phyloP scores from a whole-genome alignment of 306 rosid species.

The Medicago truncatula region MtrunA17r5.0-ANR NC_053044.1:52325501-52326000 shows the following conservation, averaged over 20 bases:
- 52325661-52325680: slow-evolving; percentile 29
- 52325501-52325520: background rate
- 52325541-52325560: background rate
- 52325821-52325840: slow-evolving; percentile 78
- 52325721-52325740: slow-evolving; percentile 81
- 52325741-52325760: slow-evolving; percentile 66
- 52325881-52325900: slow-evolving; percentile 68
- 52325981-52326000: slow-evolving; percentile 28
- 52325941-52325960: slow-evolving; percentile 34
- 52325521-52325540: too few species aligned
- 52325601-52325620: background rate
- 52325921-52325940: slow-evolving; percentile 12
- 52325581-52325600: background rate
- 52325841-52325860: slow-evolving; percentile 83
- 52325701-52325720: slow-evolving; percentile 93
- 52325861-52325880: slow-evolving; percentile 90
- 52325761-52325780: slow-evolving; percentile 75
- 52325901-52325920: slow-evolving; percentile 52
- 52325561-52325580: background rate
- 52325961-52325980: slow-evolving; percentile 4
- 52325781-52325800: slow-evolving; percentile 76
- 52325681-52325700: slow-evolving; percentile 28
- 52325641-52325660: background rate
- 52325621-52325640: background rate
- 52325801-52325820: slow-evolving; percentile 65